Conservation (phyloP, 805 yeast species). For the Candida awuae region DNA sequence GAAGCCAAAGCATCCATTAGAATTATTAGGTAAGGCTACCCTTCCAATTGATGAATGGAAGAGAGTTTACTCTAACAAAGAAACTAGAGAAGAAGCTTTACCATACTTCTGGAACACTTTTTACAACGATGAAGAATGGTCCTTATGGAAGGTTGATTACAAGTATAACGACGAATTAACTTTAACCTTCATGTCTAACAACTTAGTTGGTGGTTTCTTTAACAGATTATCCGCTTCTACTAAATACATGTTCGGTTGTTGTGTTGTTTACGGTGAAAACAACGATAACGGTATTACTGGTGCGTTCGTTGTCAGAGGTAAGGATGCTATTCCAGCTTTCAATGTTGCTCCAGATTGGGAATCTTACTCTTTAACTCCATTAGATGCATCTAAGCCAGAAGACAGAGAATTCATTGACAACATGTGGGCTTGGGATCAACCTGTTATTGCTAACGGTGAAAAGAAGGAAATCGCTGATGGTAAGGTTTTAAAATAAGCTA, state of each 20-base stretch:
- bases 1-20: slow-evolving; percentile 90
- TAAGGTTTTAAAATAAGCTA: slow-evolving; percentile 81
- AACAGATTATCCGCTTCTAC: slow-evolving; percentile 86
- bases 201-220: slow-evolving; percentile 96
- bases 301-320: slow-evolving; percentile 92
- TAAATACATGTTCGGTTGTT: slow-evolving; percentile 88
- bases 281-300: slow-evolving; percentile 96
- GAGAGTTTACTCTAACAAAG: slow-evolving; percentile 94
- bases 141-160: slow-evolving; percentile 91
- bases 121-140: slow-evolving; percentile 89
- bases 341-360: slow-evolving; percentile 99
- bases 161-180: slow-evolving; percentile 98
- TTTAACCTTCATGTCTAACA: slow-evolving; percentile 95
- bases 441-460: slow-evolving; percentile 72
- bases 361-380: slow-evolving; percentile 75
- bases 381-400: slow-evolving; percentile 71
- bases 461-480: slow-evolving; percentile 90
- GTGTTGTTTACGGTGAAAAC: slow-evolving; percentile 97
- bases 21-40: slow-evolving; percentile 62
- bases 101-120: slow-evolving; percentile 97
- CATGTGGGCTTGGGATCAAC: slow-evolving; percentile 98
- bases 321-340: slow-evolving; percentile 83
- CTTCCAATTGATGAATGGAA: slow-evolving; percentile 87
- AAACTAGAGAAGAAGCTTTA: slow-evolving; percentile 85
- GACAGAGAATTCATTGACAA: slow-evolving; percentile 75